phyloP scores from a whole-genome alignment of 1,139 yeast genomes.

The Lodderomyces jiufengensis region DNA sequence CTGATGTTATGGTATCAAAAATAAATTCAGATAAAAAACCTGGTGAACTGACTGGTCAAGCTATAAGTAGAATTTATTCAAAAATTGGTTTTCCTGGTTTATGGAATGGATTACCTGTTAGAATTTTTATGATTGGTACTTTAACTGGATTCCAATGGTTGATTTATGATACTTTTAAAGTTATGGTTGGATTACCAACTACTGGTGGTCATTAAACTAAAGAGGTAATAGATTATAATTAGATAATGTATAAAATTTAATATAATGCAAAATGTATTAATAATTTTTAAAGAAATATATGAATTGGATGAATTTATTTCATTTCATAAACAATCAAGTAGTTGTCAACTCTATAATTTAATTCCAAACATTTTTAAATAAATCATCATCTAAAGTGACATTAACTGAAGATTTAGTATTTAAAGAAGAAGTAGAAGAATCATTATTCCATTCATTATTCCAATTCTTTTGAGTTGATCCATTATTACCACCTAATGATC shows the following conservation, averaged over 20 bases:
- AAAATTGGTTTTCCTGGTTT: slow-evolving; percentile 85
- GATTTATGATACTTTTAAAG: slow-evolving; percentile 91
- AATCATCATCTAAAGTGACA: slow-evolving; percentile 37
- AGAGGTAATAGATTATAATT: not conserved
- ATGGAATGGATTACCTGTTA: slow-evolving; percentile 92
- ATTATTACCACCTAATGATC: slow-evolving; percentile 1
- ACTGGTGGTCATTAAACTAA: slow-evolving; percentile 64
- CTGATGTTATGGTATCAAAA: slow-evolving; percentile 95
- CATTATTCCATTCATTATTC: slow-evolving; percentile 40
- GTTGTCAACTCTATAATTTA: slow-evolving; percentile 11
- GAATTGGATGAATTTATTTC: too few relatives aligned
- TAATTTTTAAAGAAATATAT: too few relatives aligned
- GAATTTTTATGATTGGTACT: slow-evolving; percentile 96
- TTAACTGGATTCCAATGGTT: slow-evolving; percentile 97
- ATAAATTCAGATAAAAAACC: slow-evolving; percentile 71
- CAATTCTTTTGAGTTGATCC: slow-evolving; percentile 16
- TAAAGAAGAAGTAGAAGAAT: slow-evolving; percentile 11
- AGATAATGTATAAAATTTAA: not conserved
- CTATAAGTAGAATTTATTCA: slow-evolving; percentile 68
- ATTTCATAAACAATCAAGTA: too few relatives aligned
- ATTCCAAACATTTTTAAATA: slow-evolving; percentile 59
- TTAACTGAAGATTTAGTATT: slow-evolving; percentile 4
- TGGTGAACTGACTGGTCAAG: slow-evolving; percentile 63
- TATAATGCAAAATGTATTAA: too few relatives aligned
- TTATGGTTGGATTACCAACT: slow-evolving; percentile 86